Conservation (phyloP, 2,329 filamentous ascomycete species). For the Didymella exigua region DNA sequence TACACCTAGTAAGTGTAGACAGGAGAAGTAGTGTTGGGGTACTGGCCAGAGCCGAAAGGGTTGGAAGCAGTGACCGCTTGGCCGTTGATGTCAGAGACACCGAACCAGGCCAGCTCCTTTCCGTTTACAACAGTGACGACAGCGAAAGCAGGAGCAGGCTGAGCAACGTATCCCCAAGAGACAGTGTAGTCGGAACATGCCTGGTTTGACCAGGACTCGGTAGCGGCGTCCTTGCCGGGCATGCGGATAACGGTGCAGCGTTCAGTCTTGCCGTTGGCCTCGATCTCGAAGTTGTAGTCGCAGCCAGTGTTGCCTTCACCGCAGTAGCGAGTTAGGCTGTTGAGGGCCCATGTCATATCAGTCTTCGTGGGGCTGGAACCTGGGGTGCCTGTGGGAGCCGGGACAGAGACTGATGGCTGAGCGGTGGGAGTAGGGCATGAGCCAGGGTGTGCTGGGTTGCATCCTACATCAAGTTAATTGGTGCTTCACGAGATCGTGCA, state of each 20-base stretch:
- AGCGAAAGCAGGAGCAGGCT: slow-evolving; percentile 19
- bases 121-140: slow-evolving; percentile 21
- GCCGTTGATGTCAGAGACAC: slow-evolving; percentile 22
- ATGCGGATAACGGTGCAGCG: slow-evolving; percentile 22
- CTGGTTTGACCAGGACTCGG: slow-evolving; percentile 22
- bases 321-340: slow-evolving; percentile 21
- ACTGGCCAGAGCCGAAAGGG: slow-evolving; percentile 22
- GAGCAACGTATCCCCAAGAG: slow-evolving; percentile 21
- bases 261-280: slow-evolving; percentile 18
- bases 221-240: slow-evolving; percentile 21
- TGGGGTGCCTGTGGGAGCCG: neutral
- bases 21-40: slow-evolving; percentile 10
- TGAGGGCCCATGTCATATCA: slow-evolving; percentile 22
- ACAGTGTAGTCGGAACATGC: slow-evolving; percentile 18
- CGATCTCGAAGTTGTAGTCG: slow-evolving; percentile 26
- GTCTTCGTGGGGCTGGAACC: slow-evolving; percentile 15
- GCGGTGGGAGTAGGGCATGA: neutral
- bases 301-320: slow-evolving; percentile 20
- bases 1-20: slow-evolving; percentile 17
- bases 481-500: too few species aligned
- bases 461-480: too few species aligned
- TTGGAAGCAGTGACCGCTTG: slow-evolving; percentile 15
- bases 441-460: slow-evolving; percentile 13
- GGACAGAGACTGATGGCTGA: neutral
- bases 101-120: slow-evolving; percentile 23